phyloP scores from a whole-genome alignment of 2,329 filamentous ascomycete species.

The Calcarisporium arbuscula region DNA sequence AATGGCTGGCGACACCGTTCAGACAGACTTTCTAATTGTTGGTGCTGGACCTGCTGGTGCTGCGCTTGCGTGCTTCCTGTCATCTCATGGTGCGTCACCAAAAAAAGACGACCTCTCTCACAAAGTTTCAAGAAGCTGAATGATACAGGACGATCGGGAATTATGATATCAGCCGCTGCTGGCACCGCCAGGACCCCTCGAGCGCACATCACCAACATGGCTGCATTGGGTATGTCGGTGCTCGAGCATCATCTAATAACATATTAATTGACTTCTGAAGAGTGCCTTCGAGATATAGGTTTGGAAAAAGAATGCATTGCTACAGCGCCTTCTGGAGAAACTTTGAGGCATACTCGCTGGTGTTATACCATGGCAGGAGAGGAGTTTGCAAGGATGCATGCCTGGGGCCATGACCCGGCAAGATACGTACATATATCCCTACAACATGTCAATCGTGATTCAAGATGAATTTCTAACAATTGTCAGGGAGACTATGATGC shows the following conservation, averaged over 20 bases:
- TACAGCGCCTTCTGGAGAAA: constrained; percentile 29
- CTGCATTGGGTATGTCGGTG: constrained; percentile 35
- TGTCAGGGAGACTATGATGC: constrained; percentile 33
- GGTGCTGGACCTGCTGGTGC: constrained; percentile 49
- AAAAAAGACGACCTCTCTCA: background rate
- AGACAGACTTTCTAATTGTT: constrained; percentile 42
- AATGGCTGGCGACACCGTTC: background rate
- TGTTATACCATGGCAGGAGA: constrained; percentile 45
- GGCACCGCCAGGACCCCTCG: constrained; percentile 50
- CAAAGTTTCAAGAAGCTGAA: background rate
- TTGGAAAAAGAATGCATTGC: constrained; percentile 34
- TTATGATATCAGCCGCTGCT: constrained; percentile 44
- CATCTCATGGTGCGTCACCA: constrained; percentile 33
- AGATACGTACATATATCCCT: too few relatives aligned
- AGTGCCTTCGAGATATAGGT: constrained; percentile 46
- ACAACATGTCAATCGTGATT: background rate
- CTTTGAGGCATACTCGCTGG: constrained; percentile 47
- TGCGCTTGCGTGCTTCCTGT: constrained; percentile 46
- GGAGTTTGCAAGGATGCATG: constrained; percentile 43
- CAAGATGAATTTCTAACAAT: background rate
- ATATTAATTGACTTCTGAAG: constrained; percentile 21
- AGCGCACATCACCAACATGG: constrained; percentile 56
- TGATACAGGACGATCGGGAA: constrained; percentile 41
- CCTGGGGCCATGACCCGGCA: constrained; percentile 44
- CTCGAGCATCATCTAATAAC: background rate